phyloP scores from a whole-genome alignment of 495 filamentous ascomycete species.

The Melanomma pulvis-pyrius region DNA sequence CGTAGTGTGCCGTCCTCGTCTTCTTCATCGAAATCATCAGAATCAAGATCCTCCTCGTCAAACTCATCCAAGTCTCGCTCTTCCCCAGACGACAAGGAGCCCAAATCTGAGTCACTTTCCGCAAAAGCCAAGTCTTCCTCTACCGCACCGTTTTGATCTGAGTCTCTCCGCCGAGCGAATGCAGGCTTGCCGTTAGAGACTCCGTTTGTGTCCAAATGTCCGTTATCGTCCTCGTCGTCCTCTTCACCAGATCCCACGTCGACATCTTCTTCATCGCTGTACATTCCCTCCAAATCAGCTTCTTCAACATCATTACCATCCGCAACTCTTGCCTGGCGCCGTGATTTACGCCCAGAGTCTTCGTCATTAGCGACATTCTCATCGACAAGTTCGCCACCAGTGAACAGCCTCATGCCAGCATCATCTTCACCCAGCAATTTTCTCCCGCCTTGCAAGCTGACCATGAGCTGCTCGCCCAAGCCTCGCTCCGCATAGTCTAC shows the following conservation, averaged over 20 bases:
- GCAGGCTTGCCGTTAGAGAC: conserved; percentile 47
- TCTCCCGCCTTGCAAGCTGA: conserved; percentile 82
- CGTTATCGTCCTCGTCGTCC: conserved; percentile 60
- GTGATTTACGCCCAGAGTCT: conserved; percentile 68
- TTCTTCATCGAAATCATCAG: conserved; percentile 55
- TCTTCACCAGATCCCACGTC: conserved; percentile 59
- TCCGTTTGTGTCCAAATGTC: conserved; percentile 50
- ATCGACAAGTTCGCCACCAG: conserved; percentile 69
- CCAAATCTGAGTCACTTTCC: conserved; percentile 93
- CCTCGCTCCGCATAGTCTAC: conserved; percentile 70
- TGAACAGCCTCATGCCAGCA: conserved; percentile 80
- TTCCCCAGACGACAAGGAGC: conserved; percentile 76
- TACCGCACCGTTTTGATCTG: conserved; percentile 57
- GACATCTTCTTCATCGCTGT: conserved; percentile 53
- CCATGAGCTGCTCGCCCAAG: conserved; percentile 88
- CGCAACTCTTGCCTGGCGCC: conserved; percentile 67
- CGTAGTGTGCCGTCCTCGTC: conserved; percentile 67
- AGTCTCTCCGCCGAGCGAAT: conserved; percentile 49
- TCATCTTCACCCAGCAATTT: conserved; percentile 79
- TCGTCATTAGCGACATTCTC: conserved; percentile 57
- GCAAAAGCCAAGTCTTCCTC: conserved; percentile 74
- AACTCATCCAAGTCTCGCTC: conserved; percentile 56
- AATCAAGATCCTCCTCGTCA: conserved; percentile 42
- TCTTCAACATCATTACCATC: conserved; percentile 55
- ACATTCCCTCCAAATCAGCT: conserved; percentile 45